Evolutionary conservation across 2,329 filamentous ascomycete genomes (phyloP).

Genomic region (Pseudocercospora vitis): DNA sequence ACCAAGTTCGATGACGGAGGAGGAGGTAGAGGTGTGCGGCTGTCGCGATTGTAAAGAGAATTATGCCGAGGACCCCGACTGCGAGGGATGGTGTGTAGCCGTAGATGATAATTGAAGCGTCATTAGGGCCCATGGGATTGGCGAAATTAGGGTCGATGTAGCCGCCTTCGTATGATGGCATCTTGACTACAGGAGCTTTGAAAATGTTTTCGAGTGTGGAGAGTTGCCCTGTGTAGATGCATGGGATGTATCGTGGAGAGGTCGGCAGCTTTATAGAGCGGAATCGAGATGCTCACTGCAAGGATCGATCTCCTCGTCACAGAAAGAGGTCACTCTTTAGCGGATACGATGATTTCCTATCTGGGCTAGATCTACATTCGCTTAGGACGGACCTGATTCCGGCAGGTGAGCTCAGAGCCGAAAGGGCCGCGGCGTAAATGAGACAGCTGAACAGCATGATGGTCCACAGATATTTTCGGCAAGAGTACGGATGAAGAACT

Average conservation of each 20-base stretch:
- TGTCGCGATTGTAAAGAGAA: slow-evolving; percentile 48
- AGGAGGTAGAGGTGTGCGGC: slow-evolving; percentile 41
- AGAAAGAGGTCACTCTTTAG: background rate
- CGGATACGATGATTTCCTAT: background rate
- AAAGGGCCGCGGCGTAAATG: background rate
- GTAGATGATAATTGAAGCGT: slow-evolving; percentile 54
- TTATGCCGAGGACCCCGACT: slow-evolving; percentile 46
- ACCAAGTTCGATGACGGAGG: slow-evolving; percentile 46
- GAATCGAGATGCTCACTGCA: background rate
- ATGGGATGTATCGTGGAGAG: background rate
- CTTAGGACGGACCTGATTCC: background rate
- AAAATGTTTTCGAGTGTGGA: background rate
- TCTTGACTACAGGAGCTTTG: background rate
- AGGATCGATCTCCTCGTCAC: background rate
- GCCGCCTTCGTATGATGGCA: slow-evolving; percentile 28
- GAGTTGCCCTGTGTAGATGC: background rate
- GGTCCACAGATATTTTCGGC: background rate
- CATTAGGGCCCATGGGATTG: slow-evolving; percentile 48
- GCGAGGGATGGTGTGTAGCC: slow-evolving; percentile 52
- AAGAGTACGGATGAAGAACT: background rate
- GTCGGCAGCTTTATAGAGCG: background rate
- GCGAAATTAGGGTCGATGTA: slow-evolving; percentile 57
- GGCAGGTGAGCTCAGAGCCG: background rate
- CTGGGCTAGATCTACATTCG: background rate
- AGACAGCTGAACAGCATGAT: background rate